Conservation (phyloP, 1,139 yeast genomes). For the Candida neerlandica region DNA sequence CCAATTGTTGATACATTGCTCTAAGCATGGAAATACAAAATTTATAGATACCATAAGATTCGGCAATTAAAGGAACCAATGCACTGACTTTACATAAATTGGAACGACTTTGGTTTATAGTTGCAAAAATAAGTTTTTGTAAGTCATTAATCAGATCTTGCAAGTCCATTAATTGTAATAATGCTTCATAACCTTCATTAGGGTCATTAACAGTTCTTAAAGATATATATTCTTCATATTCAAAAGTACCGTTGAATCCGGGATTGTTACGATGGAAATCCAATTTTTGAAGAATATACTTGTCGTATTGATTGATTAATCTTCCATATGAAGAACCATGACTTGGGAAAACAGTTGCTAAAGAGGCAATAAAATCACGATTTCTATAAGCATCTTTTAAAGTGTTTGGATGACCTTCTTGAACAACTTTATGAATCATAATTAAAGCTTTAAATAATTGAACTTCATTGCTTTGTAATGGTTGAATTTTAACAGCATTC, state of each 20-base stretch:
- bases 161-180: constrained; percentile 80
- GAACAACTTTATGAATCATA: constrained; percentile 87
- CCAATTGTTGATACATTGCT: constrained; percentile 79
- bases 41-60: constrained; percentile 89
- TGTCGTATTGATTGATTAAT: constrained; percentile 76
- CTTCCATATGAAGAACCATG: constrained; percentile 63
- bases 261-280: constrained; percentile 83
- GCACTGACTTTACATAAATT: constrained; percentile 87
- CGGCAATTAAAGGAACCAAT: constrained; percentile 89
- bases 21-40: constrained; percentile 89
- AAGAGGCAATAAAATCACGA: constrained; percentile 45
- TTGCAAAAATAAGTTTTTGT: constrained; percentile 75
- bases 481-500: constrained; percentile 80
- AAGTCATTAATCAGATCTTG: constrained; percentile 85
- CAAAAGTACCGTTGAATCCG: constrained; percentile 93
- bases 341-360: constrained; percentile 44
- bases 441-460: constrained; percentile 89
- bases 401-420: constrained; percentile 92
- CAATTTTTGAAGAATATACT: constrained; percentile 69
- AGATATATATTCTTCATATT: constrained; percentile 91
- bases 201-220: constrained; percentile 89
- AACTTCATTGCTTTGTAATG: constrained; percentile 78
- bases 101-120: constrained; percentile 62
- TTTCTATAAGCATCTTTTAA: constrained; percentile 82
- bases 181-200: constrained; percentile 91